Evolutionary conservation across 352 stramenopile species (phyloP), one percentile per base, ranked within the genome.

Genomic region (Pythium graminicola): DNA sequence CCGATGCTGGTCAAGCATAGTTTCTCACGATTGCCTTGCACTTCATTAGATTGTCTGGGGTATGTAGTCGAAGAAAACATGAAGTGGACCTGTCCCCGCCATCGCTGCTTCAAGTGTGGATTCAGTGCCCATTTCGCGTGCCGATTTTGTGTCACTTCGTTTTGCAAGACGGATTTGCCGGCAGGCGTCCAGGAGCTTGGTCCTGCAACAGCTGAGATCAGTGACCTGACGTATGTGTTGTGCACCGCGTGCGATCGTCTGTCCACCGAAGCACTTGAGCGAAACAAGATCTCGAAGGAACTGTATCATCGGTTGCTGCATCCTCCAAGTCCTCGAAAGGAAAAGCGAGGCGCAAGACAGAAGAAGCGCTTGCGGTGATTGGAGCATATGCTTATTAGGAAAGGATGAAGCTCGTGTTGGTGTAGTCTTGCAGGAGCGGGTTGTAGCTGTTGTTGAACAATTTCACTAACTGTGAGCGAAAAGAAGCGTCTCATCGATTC

Each of bases 341-440:
- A 50, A 17, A 33, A 38, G 22, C 19, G 26, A 16, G 49, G 39
- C 19, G 6, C 35, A 28, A 55, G 63, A 9, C 38, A 59, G 31
- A 61, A 59, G 32, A 66, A 57, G 44, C 51, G 51, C 19, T 24
- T n/a, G 27, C 51, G 58, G 35, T 61, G 32, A 61, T 38, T 54
- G 14, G 36, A 55, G 26, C 17, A 6, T 22, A 19, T 29, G 14
- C 41, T 42, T 43, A 22, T 68, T 81, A 89, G 39, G 79, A 89
- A 29, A 96, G 62, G 23, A 96, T 85, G 57, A 96, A 91, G 60
- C 81, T 93, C 20, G 85, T 93, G 67, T 96, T 96, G 50, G 72
- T 74, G 61, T 95, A 96, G 62, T 96, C 86, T 50, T 95, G 79
- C 6, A 96, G 48, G 38, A 96, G 54, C 16, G 86, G 86, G 44